Evolutionary conservation across 179 eudicot species (phyloP).

Genomic region (Gypsophila paniculata): DNA sequence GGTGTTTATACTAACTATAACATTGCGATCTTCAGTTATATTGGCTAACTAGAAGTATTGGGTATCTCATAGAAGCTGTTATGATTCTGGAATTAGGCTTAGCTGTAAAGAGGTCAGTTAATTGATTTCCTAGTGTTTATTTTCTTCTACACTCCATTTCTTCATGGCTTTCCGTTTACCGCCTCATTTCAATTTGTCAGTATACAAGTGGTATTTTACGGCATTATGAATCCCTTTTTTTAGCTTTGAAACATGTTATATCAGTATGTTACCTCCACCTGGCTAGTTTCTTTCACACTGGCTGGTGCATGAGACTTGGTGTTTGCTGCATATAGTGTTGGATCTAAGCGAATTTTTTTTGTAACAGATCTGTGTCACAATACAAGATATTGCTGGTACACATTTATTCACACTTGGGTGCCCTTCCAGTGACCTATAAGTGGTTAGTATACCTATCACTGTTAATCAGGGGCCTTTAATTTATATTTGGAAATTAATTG

Average conservation of each 20-base stretch:
- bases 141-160: neutral
- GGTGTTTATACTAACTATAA: neutral
- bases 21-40: constrained; percentile 44
- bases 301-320: neutral
- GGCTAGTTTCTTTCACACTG: too few species aligned
- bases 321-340: neutral
- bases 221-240: too few species aligned
- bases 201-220: too few species aligned
- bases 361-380: constrained; percentile 66
- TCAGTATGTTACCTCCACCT: too few species aligned
- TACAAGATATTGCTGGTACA: constrained; percentile 75
- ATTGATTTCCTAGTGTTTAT: neutral
- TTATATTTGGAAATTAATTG: neutral
- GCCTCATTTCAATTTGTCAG: neutral
- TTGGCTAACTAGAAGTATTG: constrained; percentile 70
- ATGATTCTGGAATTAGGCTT: constrained; percentile 86
- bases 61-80: constrained; percentile 79
- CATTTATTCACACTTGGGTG: constrained; percentile 71
- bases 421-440: constrained; percentile 76
- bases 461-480: neutral
- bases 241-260: neutral
- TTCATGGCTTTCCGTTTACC: neutral
- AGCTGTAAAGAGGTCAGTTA: constrained; percentile 61
- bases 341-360: constrained; percentile 7
- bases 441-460: constrained; percentile 53